These are phyloP conservation scores for Saccharomycopsis hybrid DNA, from an alignment of 1,139 yeast genomes.

Conservation along the genomic window DNA sequence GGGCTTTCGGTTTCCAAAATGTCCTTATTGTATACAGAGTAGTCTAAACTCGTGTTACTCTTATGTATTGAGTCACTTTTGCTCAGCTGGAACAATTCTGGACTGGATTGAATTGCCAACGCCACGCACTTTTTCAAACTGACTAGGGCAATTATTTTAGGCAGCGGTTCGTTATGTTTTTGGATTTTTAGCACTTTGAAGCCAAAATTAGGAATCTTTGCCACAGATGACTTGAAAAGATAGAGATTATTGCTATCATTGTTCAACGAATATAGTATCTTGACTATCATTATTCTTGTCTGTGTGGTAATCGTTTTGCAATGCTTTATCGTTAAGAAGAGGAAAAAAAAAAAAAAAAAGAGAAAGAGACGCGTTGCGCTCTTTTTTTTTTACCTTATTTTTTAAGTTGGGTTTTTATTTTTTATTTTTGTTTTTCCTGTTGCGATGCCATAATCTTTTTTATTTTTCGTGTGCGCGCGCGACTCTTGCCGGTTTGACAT, in stretches of 20 bases:
- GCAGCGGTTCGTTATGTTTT: not conserved
- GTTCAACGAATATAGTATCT: constrained; percentile 14
- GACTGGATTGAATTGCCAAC: constrained; percentile 14
- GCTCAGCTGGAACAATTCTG: constrained; percentile 15
- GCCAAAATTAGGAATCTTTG: constrained; percentile 6
- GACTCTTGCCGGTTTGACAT: no score
- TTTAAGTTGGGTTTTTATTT: no score
- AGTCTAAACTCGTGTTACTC: constrained; percentile 6
- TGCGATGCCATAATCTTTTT: no score
- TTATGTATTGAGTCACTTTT: not conserved
- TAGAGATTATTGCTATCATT: constrained; percentile 10
- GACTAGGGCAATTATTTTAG: constrained; percentile 6
- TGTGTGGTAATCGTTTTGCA: no score
- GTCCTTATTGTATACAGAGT: constrained; percentile 19
- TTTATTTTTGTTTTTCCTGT: no score
- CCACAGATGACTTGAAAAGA: constrained; percentile 4
- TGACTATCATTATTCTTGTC: constrained; percentile 13
- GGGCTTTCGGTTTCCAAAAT: constrained; percentile 14
- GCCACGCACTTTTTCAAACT: constrained; percentile 8
- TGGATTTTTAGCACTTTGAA: not conserved
- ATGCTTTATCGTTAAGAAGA: no score
- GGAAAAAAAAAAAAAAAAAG: no score
- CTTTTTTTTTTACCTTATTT: no score
- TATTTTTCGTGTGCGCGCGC: no score
- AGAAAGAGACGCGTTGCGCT: no score